Evolutionary conservation across 352 stramenopile genomes (phyloP), one percentile per base, ranked within the genome.

Genomic region (Globisporangium canariense): DNA sequence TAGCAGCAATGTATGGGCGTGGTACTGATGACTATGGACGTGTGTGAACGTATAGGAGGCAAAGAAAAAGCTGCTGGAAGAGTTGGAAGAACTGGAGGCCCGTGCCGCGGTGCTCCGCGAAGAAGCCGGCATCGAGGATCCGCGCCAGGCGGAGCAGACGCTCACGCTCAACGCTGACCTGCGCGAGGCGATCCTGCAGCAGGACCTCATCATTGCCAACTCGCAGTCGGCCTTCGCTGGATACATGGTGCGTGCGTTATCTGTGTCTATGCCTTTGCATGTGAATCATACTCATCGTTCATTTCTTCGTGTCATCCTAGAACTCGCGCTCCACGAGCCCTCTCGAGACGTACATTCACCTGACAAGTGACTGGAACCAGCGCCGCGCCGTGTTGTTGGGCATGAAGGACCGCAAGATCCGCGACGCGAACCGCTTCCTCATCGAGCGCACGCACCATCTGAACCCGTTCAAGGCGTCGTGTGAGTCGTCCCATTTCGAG

Each of bases 401-500:
- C 0, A 49, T 85, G 50, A 61, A 69, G 61, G 59, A 60, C 40
- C 50, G 52, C 10, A 86, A 83, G 46, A 18, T 83, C 30, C 47
- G 63, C 14, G 65, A 72, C 53, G 75, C 61, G 0, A 60, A 65
- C 18, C 67, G 64, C 2, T 86, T 80, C 57, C 58, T 81, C 28
- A 47, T 70, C 11, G 70, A 83, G 54, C 69, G 73, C 28, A 72
- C 54, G 4, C 53, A 28, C 0, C 63, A 69, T 8, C 22, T 86
- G 40, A 68, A 69, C 30, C 68, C 65, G 1, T 70, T 65, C 14
- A 28, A 62, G 0, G 62, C 70, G 16, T 83, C 71, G 45, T 73
- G 70, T 56, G 66, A 81, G 32, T 68, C 78, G 54, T 71, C 81
- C 59, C 65, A 71, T 5, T 88, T 81, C 58, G 74, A 78, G 43